Evolutionary conservation across 345 rosid species (phyloP).

Genomic region (Orychophragmus violaceus): DNA sequence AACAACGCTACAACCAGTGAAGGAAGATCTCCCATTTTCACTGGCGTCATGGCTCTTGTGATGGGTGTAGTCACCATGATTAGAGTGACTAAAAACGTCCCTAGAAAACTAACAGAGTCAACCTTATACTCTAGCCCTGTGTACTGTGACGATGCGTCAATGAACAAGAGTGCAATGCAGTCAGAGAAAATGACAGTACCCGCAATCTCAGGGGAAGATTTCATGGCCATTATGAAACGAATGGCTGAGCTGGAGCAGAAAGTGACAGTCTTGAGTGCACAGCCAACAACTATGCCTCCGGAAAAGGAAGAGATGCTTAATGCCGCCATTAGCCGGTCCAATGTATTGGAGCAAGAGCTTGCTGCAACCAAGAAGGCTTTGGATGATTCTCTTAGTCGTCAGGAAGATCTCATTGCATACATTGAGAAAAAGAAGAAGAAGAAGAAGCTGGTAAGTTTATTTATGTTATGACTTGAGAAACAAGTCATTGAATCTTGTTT

Average conservation of each 20-base stretch:
- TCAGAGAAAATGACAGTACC: constrained; percentile 30
- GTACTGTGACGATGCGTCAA: constrained; percentile 35
- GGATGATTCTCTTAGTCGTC: constrained; percentile 64
- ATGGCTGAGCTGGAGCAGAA: constrained; percentile 82
- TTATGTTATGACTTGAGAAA: background rate
- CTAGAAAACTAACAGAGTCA: constrained; percentile 56
- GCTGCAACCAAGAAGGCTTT: constrained; percentile 74
- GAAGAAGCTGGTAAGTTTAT: constrained; percentile 51
- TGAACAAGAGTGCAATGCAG: constrained; percentile 32
- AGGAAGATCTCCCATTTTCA: constrained; percentile 54
- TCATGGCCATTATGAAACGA: constrained; percentile 55
- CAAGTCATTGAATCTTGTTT: constrained; percentile 9
- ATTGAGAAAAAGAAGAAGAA: constrained; percentile 83
- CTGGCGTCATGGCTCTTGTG: constrained; percentile 76
- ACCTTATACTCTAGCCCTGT: constrained; percentile 48
- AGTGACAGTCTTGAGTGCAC: constrained; percentile 43
- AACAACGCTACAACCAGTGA: constrained; percentile 39
- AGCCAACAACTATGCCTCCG: constrained; percentile 55
- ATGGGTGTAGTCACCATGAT: constrained; percentile 79
- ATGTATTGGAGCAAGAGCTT: constrained; percentile 76
- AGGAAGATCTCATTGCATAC: constrained; percentile 68
- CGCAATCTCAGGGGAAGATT: constrained; percentile 44
- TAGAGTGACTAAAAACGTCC: constrained; percentile 68
- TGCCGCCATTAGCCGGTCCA: constrained; percentile 59
- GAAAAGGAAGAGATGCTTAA: constrained; percentile 79